phyloP scores from a whole-genome alignment of 345 rosid species.

The Hypericum perforatum region DNA sequence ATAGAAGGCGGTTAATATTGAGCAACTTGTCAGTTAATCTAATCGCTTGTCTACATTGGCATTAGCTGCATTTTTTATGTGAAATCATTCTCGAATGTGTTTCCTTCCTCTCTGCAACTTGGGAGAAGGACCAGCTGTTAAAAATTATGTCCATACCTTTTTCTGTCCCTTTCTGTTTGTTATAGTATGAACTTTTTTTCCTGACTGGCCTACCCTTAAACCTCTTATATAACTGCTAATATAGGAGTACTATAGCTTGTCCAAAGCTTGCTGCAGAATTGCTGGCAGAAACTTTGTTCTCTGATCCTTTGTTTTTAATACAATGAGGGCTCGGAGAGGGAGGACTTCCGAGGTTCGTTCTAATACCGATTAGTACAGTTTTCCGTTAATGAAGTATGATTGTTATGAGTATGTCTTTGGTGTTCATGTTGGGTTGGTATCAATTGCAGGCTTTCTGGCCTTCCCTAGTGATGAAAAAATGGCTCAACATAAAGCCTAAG shows the following conservation, averaged over 20 bases:
- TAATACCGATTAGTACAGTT: conserved; percentile 4
- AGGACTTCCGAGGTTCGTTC: conserved; percentile 62
- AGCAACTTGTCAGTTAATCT: no score
- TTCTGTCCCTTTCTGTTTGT: no score
- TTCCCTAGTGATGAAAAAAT: conserved; percentile 90
- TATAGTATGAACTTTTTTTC: conserved; percentile 2
- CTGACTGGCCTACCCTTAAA: conserved; percentile 15
- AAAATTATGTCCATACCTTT: no score
- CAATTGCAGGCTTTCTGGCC: conserved; percentile 75
- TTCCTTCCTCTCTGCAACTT: no score
- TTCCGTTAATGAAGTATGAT: not conserved
- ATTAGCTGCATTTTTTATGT: no score
- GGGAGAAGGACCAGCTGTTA: no score
- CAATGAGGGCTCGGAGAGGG: conserved; percentile 53
- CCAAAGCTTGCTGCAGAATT: conserved; percentile 7
- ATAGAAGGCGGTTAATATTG: no score
- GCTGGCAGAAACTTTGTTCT: conserved; percentile 2
- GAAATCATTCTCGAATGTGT: no score
- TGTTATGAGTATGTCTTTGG: not conserved
- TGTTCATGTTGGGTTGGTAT: conserved; percentile 11
- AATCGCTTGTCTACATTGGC: no score
- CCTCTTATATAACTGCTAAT: conserved; percentile 29
- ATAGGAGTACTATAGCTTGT: conserved; percentile 17
- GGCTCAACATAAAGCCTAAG: conserved; percentile 86
- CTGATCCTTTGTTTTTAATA: conserved; percentile 9